Evolutionary conservation across 108 stramenopile genomes (phyloP), one percentile per base, ranked within the genome.

Genomic region (Skeletonema grethae): DNA sequence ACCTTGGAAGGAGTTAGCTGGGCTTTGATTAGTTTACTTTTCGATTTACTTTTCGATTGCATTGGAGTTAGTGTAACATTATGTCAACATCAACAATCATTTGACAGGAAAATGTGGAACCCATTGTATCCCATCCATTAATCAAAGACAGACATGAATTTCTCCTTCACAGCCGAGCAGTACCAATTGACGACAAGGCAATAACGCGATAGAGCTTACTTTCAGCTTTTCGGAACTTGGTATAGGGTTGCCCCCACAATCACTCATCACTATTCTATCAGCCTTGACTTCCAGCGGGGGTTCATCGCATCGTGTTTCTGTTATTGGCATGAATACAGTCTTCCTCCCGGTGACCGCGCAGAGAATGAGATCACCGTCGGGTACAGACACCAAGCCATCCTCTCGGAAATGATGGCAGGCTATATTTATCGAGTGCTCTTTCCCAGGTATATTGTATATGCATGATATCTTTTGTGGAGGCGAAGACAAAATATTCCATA

Each of bases 381-480:
- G 74, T n/a, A 67, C 66, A 36, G 74, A 75, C 15, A 75, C 74
- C 15, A 75, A 53, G 13, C 74, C 74, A 75, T 67, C 66, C 11
- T 53, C 35, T 0, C 58, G 56, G 50, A 75, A 61, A 10, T 62
- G 39, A 36, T 75, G 66, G 7, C 45, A 75, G 30, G 66, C 18
- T 61, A 75, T 30, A 30, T 67, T 75, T 60, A 75, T 75, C 18
- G 74, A 48, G 5, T 24, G 39, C 34, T 67, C 66, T 55, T 67
- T 67, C 11, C 74, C 74, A 20, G 74, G 74, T 12, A 75, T 75
- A n/a, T 75, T 75, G 24, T 61, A 75, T 32, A 75, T 75, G 1
- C 45, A 41, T 46, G 65, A 67, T 11, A 75, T 24, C 63, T 75
- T 66, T 45, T 50, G 65, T 39, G 74, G 74, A 5, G 65, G 74